Base-by-base conservation (phyloP, 495 filamentous ascomycete genomes). In the Xanthoparmelia taractica region DNA sequence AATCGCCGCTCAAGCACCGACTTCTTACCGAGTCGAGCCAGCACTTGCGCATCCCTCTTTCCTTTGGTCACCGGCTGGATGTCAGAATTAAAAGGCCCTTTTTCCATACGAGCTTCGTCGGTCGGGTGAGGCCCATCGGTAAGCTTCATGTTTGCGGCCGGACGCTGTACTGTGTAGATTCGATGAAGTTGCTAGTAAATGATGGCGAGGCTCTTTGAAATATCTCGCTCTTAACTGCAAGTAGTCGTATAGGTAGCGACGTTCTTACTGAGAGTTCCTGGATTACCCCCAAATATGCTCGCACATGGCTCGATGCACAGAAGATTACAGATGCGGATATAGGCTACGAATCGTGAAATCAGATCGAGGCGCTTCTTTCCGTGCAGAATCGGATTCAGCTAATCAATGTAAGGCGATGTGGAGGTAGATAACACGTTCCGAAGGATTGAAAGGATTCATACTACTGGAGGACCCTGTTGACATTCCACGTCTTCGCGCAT, bases 11-110 rank as follows among this genome's bases (percentile, higher is more conserved):
- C 78, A 47, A 83, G 69, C 20, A 82, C 77, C 0, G 76, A 73
- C 52, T 79, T 80, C 65, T 83, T 82, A 2, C 81, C 81, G 57
- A 84, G 70, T 6, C 75, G 75, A 17, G 74, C 75, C 40, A 83
- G 66, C 6, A 75, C 66, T 18, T 72, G 67, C 56, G 77, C 75
- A 64, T 83, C 79, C 52, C 69, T 73, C 57, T 74, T 67, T 27
- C 31, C 59, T 17, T 61, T 61, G 18, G 59, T 55, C 11, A 61
- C 17, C 4, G 59, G 59, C 36, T 55, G 45, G 31, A 61, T 41
- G 18, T 61, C 59, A 36, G 59, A 61, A 50, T 41, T 33, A 40
- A 54, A 61, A 20, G 47, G 59, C 8, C 34, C 37, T 25, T 61
- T 55, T 23, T 55, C 45, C 47, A 55, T 52, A 34, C 34, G 23